phyloP scores from a whole-genome alignment of 768 basidiomycete species.

The Naganishia vaughanmartiniae region DNA sequence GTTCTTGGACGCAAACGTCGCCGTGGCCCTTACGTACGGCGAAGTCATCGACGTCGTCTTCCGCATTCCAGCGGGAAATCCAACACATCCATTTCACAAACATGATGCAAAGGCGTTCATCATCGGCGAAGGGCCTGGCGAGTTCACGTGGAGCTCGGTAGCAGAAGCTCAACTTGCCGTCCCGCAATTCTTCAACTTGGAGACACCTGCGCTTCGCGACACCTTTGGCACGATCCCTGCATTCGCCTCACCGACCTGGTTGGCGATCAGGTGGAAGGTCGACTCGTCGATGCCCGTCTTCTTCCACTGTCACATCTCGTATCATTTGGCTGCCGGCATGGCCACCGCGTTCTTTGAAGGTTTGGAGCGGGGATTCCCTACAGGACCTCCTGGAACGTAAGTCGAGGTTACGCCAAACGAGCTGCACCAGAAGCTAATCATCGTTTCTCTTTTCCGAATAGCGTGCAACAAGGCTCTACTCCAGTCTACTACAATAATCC shows the following conservation, averaged over 20 bases:
- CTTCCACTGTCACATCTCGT: constrained; percentile 30
- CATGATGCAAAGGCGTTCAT: constrained; percentile 26
- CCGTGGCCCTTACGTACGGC: constrained; percentile 18
- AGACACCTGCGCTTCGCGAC: constrained; percentile 24
- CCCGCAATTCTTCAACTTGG: constrained; percentile 28
- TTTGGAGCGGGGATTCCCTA: constrained; percentile 3
- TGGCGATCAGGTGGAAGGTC: constrained; percentile 24
- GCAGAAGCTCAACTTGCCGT: constrained; percentile 20
- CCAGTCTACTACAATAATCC: constrained; percentile 12
- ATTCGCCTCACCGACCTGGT: constrained; percentile 23
- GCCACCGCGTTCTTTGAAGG: constrained; percentile 26
- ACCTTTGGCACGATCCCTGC: constrained; percentile 26
- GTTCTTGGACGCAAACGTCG: constrained; percentile 27
- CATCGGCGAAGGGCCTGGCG: constrained; percentile 26
- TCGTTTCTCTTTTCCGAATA: not conserved
- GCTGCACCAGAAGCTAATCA: not conserved
- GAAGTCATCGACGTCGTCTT: constrained; percentile 30
- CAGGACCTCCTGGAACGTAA: constrained; percentile 14
- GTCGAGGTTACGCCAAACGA: not conserved
- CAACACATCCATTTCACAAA: constrained; percentile 30
- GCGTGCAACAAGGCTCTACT: constrained; percentile 19
- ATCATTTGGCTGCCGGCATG: constrained; percentile 27
- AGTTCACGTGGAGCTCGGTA: constrained; percentile 25
- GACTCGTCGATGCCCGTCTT: constrained; percentile 8
- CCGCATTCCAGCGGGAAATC: constrained; percentile 27